Conservation (phyloP, 2,329 filamentous ascomycete species). For the Trichoderma sp. region DNA sequence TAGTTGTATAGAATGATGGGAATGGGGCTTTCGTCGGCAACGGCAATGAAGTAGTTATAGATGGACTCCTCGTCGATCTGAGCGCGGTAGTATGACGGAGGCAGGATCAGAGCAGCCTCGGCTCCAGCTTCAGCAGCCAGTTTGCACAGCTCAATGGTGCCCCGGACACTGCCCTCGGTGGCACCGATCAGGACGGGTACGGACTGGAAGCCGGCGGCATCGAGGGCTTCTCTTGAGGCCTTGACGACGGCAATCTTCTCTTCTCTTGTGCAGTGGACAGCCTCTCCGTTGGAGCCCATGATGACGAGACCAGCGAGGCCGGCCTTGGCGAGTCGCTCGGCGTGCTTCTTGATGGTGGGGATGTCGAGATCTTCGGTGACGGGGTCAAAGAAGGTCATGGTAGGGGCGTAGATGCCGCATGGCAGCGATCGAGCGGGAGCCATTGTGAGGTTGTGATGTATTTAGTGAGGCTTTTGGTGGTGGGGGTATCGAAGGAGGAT, state of each 20-base stretch:
- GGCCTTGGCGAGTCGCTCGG: slow-evolving; percentile 70
- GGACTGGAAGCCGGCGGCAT: slow-evolving; percentile 70
- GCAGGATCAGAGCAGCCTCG: slow-evolving; percentile 76
- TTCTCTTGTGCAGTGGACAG: slow-evolving; percentile 74
- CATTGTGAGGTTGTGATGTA: slow-evolving; percentile 21
- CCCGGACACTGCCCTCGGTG: slow-evolving; percentile 75
- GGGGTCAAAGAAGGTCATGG: slow-evolving; percentile 85
- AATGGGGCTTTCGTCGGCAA: slow-evolving; percentile 71
- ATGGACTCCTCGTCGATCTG: slow-evolving; percentile 73
- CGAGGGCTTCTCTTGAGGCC: slow-evolving; percentile 76
- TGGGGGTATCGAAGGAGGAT: not conserved
- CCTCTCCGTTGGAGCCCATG: slow-evolving; percentile 90
- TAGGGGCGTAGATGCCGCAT: slow-evolving; percentile 82
- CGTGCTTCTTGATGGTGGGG: slow-evolving; percentile 73
- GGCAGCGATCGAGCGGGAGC: slow-evolving; percentile 56
- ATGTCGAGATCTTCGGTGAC: slow-evolving; percentile 83
- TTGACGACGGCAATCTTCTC: slow-evolving; percentile 73
- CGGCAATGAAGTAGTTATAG: slow-evolving; percentile 68
- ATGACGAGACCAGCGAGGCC: slow-evolving; percentile 79
- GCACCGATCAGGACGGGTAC: slow-evolving; percentile 81
- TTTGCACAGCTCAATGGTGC: slow-evolving; percentile 72
- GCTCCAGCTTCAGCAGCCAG: slow-evolving; percentile 66
- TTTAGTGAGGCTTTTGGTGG: not conserved
- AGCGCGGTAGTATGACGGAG: slow-evolving; percentile 78
- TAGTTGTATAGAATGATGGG: slow-evolving; percentile 91